Base-by-base conservation (phyloP, 805 yeast species). In the Metschnikowia gelsemii region DNA sequence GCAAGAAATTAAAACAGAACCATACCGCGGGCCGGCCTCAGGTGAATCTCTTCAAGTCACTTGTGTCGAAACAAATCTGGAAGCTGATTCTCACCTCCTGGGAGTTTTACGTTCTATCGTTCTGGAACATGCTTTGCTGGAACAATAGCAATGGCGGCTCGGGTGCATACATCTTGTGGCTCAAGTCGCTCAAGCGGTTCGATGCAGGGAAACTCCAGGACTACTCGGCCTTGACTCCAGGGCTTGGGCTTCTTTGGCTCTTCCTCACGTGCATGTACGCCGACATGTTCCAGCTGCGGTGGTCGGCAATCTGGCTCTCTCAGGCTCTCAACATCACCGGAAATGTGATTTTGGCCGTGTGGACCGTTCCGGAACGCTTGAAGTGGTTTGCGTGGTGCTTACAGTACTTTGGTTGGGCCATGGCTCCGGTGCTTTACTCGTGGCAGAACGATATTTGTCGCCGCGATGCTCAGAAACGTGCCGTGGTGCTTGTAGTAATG, bases 331-430 rank as follows among this genome's bases (percentile, higher is more conserved):
- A 78, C 50, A 62, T 77, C 20, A 53, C 73, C 5, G 81, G 84
- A 11, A 78, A 79, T 54, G 66, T 68, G 0, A 63, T 80, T 18
- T 61, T 80, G 49, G 80, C 81, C 5, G 72, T 72, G 32, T 80
- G 86, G 86, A 59, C 79, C 47, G 77, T 80, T 21, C 69, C 80
- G 0, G 66, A 66, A 30, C 44, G 66, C n/a, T 79, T 84, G 12
- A 79, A 80, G 58, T 79, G 85, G 84, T 78, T 72, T 64, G 86
- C 80, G 0, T 80, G 76, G 57, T 66, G 79, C 52, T 66, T 75
- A 35, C 78, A 76, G 16, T 80, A 79, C 54, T 77, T 78, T 58
- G 76, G 80, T 11, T 80, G 82, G 73, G 76, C 84, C 13, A 76
- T 76, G 57, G 79, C 84, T 2, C 81, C 85, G 0, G 80, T 80